Evolutionary conservation across 2,329 filamentous ascomycete genomes (phyloP).

Genomic region (Coleophoma cylindrospora): DNA sequence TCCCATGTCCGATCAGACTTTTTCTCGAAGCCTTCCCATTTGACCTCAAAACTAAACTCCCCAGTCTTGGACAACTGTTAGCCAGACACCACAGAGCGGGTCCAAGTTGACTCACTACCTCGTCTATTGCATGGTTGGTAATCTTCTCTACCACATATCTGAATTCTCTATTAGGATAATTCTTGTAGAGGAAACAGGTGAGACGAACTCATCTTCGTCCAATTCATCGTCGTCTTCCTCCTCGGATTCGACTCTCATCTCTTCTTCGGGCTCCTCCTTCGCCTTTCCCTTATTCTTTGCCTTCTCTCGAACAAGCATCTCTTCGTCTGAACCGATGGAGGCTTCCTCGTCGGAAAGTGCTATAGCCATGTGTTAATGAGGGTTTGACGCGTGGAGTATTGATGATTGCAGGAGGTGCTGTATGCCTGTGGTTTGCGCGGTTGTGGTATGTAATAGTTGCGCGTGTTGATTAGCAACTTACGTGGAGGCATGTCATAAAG

Average conservation of each 20-base stretch:
- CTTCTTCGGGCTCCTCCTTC: slow-evolving; percentile 4
- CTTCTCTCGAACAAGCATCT: background rate
- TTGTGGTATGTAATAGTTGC: too few species aligned
- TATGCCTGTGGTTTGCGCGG: too few species aligned
- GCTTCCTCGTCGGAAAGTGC: background rate
- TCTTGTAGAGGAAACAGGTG: slow-evolving; percentile 12
- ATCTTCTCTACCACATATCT: slow-evolving; percentile 76
- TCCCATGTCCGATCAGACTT: slow-evolving; percentile 74
- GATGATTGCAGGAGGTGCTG: too few species aligned
- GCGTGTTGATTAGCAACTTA: background rate
- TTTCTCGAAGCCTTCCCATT: slow-evolving; percentile 75
- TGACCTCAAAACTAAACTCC: slow-evolving; percentile 60
- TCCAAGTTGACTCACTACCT: slow-evolving; percentile 37
- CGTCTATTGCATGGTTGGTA: slow-evolving; percentile 55
- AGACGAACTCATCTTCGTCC: slow-evolving; percentile 40
- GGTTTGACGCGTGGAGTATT: too few species aligned
- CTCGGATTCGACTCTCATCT: slow-evolving; percentile 17
- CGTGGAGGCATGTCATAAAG: background rate
- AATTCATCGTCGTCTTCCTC: slow-evolving; percentile 33
- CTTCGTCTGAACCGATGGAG: background rate
- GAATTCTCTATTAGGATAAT: slow-evolving; percentile 20
- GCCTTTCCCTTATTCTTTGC: background rate
- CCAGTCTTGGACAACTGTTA: slow-evolving; percentile 25
- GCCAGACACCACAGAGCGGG: slow-evolving; percentile 1
- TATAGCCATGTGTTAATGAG: too few species aligned